phyloP scores from a whole-genome alignment of 140 eudicot genomes.

The Stevia rebaudiana region DNA sequence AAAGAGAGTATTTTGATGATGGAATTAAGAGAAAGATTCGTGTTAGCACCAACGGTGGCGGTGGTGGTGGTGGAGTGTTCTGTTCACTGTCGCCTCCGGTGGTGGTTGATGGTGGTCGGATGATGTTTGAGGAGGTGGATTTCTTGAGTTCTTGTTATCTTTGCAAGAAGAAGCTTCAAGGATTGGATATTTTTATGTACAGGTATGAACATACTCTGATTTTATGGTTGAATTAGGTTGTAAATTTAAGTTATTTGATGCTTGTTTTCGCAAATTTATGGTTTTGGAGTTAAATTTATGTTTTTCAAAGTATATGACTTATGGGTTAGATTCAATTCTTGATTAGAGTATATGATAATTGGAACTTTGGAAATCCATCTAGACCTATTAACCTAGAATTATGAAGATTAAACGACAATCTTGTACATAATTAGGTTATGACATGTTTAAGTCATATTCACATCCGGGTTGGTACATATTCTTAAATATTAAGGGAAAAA shows the following conservation, averaged over 20 bases:
- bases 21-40: slow-evolving; percentile 29
- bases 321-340: neutral
- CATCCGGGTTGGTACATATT: too few species aligned
- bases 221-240: neutral
- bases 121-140: slow-evolving; percentile 43
- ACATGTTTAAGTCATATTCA: too few species aligned
- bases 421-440: neutral
- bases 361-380: too few species aligned
- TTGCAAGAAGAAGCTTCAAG: slow-evolving; percentile 78
- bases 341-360: neutral
- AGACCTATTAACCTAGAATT: too few species aligned
- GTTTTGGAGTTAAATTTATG: slow-evolving; percentile 4
- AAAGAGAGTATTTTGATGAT: slow-evolving; percentile 66
- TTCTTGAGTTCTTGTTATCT: slow-evolving; percentile 59
- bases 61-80: slow-evolving; percentile 24
- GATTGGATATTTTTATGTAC: slow-evolving; percentile 86
- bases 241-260: neutral
- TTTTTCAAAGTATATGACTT: neutral
- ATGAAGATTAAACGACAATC: neutral
- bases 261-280: neutral
- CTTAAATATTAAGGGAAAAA: too few species aligned
- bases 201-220: slow-evolving; percentile 39
- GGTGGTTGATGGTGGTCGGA: slow-evolving; percentile 22
- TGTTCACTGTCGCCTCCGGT: slow-evolving; percentile 34
- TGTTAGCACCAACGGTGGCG: slow-evolving; percentile 16